Base-by-base conservation (phyloP, 2,329 filamentous ascomycete species). In the Chalaropsis thielavioides region DNA sequence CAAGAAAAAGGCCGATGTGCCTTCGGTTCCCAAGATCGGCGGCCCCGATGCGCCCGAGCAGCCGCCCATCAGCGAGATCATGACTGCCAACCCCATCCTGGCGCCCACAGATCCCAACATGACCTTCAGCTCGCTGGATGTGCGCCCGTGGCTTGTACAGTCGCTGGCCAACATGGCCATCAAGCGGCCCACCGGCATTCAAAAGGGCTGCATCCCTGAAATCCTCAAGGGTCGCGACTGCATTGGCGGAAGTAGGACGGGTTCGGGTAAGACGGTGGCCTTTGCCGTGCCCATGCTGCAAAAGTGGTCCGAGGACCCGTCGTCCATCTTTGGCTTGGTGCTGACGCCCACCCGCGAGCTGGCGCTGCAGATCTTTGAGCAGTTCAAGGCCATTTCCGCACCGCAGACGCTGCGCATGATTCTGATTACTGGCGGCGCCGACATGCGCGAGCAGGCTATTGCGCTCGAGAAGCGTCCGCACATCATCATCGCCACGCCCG, bases 221-320 rank as follows among this genome's bases (percentile, higher is more conserved):
- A 96, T 97, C 67, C 75, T 99, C 41, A 87, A 90, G 70, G 94
- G 94, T 5, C 83, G 89, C 70, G 92, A 99, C 76, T 96, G 91
- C 73, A 96, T 99, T 70, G 94, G 94, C 72, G 92, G 92, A 44
- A 95, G 90, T 72, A 83, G 91, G 68, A 99, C 94, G 0, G 94
- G 94, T 79, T 96, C 92, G 13, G 94, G 94, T 76, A 99, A 99
- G 78, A 99, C 94, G 2, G 86, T 97, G 54, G 92, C 94, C 1
- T 99, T 99, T 75, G 89, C 92, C 0, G 90, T 92, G 10, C 94
- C 94, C 0, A 95, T 99, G 67, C 78, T 99, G 68, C 92, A 97
- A 73, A 88, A 87, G 74, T 97, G 92, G 91, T 85, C 92, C 1
- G 83, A 91, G 72, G 92, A 99, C 76, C 94, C 94, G 0, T 87